Evolutionary conservation across 257 asterid species (phyloP), one percentile per base, ranked within the genome.

Genomic region (Solanum tarijense): DNA sequence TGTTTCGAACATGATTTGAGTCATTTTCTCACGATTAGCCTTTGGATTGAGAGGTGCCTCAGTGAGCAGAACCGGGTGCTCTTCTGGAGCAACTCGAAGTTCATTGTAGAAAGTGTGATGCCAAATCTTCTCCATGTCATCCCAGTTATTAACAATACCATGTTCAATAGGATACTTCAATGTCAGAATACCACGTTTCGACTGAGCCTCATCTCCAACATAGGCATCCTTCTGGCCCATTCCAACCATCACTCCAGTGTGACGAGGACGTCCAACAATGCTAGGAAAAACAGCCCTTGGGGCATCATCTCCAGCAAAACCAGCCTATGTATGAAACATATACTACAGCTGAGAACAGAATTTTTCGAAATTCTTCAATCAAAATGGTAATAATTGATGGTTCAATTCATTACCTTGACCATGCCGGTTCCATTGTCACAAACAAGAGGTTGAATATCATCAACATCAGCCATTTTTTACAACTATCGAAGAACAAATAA

Each of bases 51-150:
- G 86, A 82, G 86, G 86, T 48, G 69, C 69, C n/a, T 82, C 86
- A 48, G 69, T 82, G 29, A 82, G 71, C 29, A 48, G 29, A 48
- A 82, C 86, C 8, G 86, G 86, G 48, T 82, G 86, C 71, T 82
- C 86, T 82, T 82, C 86, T 48, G 86, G 86, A 82, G 86, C 86
- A 31, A 82, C 86, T 82, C 86, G 86, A 48, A 82, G 86, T 52
- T 82, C 86, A 82, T 82, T 82, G 29, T 82, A 82, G 86, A 82
- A 82, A 2, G 86, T 82, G 43, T 82, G 86, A 32, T 82, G 86
- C 86, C 86, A 82, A 82, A 82, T 82, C 86, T 82, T 82, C 86
- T 82, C 86, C 86, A 82, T 82, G 86, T 82, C 86, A 82, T 82
- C 86, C 86, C 86, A 82, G 43, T 82, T 82, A 48, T 82, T 82